phyloP scores from a whole-genome alignment of 441 rosid genomes.

The Populus trichocarpa region DNA sequence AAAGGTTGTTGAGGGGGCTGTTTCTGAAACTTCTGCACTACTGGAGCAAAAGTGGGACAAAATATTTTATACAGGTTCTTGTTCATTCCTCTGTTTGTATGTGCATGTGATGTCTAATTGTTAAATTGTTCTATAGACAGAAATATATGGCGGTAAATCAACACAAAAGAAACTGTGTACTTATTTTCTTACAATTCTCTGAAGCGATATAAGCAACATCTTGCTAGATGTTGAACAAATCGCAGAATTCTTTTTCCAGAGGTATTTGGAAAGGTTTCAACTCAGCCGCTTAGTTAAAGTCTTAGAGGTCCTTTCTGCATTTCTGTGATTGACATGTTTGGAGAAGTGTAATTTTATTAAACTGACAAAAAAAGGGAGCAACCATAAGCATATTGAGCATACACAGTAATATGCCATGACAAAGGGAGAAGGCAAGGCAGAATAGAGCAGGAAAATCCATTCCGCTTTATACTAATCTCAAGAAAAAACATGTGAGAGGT shows the following conservation, averaged over 20 bases:
- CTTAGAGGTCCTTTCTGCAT: neutral
- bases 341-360: neutral
- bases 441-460: neutral
- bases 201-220: neutral
- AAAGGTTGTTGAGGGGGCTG: slow-evolving; percentile 68
- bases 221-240: neutral
- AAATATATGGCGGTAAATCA: neutral
- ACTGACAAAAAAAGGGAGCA: neutral
- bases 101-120: neutral
- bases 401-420: neutral
- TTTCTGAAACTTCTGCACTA: slow-evolving; percentile 55
- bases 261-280: neutral
- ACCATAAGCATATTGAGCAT: neutral
- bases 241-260: neutral
- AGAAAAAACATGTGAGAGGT: neutral
- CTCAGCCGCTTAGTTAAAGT: neutral
- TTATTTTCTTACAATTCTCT: neutral
- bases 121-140: neutral
- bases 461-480: neutral
- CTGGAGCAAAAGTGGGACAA: slow-evolving; percentile 86
- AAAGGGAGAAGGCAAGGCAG: neutral
- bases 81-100: slow-evolving; percentile 3
- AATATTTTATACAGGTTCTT: slow-evolving; percentile 69
- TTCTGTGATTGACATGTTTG: neutral
- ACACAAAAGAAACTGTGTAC: neutral